These are phyloP conservation scores for Boletus pseudo-olivaceus DNA, from an alignment of 768 basidiomycete species.

Conservation along the genomic window DNA sequence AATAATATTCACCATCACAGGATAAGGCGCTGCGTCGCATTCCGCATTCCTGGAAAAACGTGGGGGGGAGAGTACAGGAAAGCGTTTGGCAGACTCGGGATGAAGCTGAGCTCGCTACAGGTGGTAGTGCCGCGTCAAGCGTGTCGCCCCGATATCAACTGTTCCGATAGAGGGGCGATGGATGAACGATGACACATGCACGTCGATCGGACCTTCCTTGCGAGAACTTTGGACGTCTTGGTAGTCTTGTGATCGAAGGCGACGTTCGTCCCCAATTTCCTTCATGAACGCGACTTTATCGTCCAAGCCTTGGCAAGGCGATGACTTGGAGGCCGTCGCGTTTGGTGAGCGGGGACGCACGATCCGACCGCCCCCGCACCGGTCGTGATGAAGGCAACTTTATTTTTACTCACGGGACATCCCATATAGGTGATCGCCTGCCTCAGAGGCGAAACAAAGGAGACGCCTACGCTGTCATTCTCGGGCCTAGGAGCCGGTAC, in stretches of 20 bases:
- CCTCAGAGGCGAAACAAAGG: neutral
- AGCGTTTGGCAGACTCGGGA: neutral
- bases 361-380: constrained; percentile 3
- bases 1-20: neutral
- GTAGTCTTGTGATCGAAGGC: no score
- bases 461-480: neutral
- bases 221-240: no score
- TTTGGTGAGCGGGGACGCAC: neutral
- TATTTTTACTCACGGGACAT: no score
- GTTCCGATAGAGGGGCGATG: neutral
- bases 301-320: no score
- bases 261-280: no score
- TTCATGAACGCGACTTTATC: constrained; percentile 3
- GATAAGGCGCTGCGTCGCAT: neutral
- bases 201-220: no score
- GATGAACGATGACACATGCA: neutral
- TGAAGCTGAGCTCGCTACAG: neutral
- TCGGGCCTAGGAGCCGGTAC: neutral
- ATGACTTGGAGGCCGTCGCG: no score
- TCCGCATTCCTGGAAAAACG: neutral
- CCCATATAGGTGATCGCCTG: neutral
- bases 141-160: neutral
- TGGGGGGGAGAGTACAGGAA: neutral
- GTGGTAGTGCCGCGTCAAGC: neutral
- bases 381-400: constrained; percentile 1